Conservation (phyloP, 75 land plant species). For the Selaginella tamariscina region DNA sequence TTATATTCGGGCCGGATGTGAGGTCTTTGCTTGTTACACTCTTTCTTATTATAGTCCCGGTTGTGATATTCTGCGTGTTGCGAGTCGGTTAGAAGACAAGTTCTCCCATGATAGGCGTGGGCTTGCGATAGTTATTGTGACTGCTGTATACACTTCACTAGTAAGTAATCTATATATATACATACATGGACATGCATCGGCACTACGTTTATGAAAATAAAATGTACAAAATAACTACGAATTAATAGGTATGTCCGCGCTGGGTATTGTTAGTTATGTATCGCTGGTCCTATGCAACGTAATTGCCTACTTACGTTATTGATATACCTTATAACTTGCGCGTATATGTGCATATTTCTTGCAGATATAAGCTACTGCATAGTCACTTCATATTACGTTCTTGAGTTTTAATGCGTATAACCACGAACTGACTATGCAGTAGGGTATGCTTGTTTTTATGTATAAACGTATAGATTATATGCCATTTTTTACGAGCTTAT, state of each 20-base stretch:
- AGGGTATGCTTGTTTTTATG: background rate
- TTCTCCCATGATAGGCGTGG: conserved; percentile 34
- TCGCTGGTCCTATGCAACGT: background rate
- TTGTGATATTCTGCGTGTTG: conserved; percentile 46
- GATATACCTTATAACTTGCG: too few species aligned
- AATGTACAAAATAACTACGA: background rate
- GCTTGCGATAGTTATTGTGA: conserved; percentile 33
- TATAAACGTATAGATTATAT: background rate
- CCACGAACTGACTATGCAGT: background rate
- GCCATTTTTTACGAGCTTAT: background rate
- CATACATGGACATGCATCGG: background rate
- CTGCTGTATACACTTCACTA: conserved; percentile 31
- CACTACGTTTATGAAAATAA: background rate
- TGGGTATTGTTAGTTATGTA: background rate
- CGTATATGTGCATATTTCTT: too few species aligned
- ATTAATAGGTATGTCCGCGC: background rate
- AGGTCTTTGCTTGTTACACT: conserved; percentile 54
- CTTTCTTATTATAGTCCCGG: conserved; percentile 46
- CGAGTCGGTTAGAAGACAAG: conserved; percentile 33
- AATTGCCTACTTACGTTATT: background rate
- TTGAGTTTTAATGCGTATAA: too few species aligned
- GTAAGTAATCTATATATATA: conserved; percentile 35
- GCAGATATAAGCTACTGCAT: too few species aligned
- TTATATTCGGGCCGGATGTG: conserved; percentile 87
- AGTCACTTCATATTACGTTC: too few species aligned